phyloP scores from a whole-genome alignment of 1,284 basidiomycete genomes.

The Austropuccinia psidii region DNA sequence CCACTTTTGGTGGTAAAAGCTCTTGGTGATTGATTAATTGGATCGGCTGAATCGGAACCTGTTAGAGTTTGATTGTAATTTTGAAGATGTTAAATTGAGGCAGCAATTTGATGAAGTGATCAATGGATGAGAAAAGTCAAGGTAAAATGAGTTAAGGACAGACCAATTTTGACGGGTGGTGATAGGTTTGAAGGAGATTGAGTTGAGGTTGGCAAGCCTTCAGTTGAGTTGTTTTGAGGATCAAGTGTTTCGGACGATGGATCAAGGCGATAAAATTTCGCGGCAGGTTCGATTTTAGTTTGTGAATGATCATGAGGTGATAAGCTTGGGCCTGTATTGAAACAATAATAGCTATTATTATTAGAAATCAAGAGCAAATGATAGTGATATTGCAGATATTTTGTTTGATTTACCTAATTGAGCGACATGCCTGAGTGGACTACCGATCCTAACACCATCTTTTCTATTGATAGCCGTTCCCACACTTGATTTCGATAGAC shows the following conservation, averaged over 20 bases:
- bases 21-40: too few species aligned
- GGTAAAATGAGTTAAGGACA: too few species aligned
- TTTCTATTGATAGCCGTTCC: conserved; percentile 16
- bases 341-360: background rate
- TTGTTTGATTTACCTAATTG: conserved; percentile 12
- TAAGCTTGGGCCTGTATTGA: background rate
- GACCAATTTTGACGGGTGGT: too few species aligned
- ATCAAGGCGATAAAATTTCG: background rate
- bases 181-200: too few species aligned
- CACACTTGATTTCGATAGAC: conserved; percentile 14
- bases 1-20: too few species aligned
- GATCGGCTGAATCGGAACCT: too few species aligned
- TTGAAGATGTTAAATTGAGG: too few species aligned
- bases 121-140: too few species aligned
- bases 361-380: background rate
- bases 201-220: too few species aligned
- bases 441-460: conserved; percentile 31
- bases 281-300: background rate
- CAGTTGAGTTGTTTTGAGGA: background rate
- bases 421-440: conserved; percentile 36
- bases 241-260: too few species aligned
- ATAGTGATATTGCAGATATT: background rate
- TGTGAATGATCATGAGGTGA: background rate
- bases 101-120: too few species aligned
- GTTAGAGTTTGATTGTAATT: too few species aligned